Base-by-base conservation (phyloP, 345 rosid genomes). In the Pistacia atlantica region DNA sequence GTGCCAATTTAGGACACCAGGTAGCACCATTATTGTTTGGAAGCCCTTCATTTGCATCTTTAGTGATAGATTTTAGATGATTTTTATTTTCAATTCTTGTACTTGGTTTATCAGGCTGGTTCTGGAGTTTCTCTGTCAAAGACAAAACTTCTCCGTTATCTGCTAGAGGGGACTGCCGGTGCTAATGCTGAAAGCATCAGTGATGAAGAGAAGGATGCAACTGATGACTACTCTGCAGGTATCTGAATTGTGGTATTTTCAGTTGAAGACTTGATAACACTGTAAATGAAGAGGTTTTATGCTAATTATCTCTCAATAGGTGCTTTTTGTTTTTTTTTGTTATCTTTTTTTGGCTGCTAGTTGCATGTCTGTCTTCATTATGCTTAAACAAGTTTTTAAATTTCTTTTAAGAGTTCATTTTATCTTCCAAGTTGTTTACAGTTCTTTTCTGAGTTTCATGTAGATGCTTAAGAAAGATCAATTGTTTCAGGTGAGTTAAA, bases 151-250 rank as follows among this genome's bases (percentile, higher is more conserved):
- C 87, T 93, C 48, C 80, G n/a, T 57, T 84, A 81, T 82, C 88
- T 93, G 65, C 81, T 93, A 75, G 96, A 95, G 78, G 99, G 97
- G 78, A 93, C 98, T 51, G 90, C 87, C 8, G 98, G 90, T 83
- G 84, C 97, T 71, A 89, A 86, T 78, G 82, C 66, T 51, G 91
- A 87, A 77, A 84, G 79, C 49, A 65, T 35, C 48, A 80, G 75
- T 25, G 88, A 83, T 8, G 87, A 89, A 67, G 92, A 84, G 75
- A 80, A 87, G 57, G 75, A 82, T 57, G 71, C 46, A 55, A 28
- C 37, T 46, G 83, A 68, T 66, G 60, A 67, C 33, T 57, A 59
- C 67, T 67, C 81, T 38, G 38, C 83, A 46, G 87, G 86, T 83
- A 67, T 55, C 6, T 42, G 46, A 42, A 42, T 5, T 42, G 46